phyloP scores from a whole-genome alignment of 768 basidiomycete species.

The Xerocomellus chrysenteron region DNA sequence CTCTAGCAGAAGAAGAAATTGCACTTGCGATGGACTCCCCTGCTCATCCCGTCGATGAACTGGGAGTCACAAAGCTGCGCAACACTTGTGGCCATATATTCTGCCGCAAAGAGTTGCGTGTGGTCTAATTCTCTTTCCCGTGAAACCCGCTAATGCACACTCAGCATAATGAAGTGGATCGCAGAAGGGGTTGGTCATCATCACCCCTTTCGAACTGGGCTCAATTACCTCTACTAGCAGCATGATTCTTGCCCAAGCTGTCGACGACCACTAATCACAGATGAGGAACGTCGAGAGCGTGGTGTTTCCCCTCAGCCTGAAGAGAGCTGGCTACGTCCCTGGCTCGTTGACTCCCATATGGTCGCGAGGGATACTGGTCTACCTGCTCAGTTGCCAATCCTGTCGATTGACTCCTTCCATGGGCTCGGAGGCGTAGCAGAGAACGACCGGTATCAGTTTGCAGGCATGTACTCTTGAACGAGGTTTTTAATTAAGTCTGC shows the following conservation, averaged over 20 bases:
- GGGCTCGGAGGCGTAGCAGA: constrained; percentile 11
- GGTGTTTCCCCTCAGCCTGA: not conserved
- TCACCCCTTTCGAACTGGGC: not conserved
- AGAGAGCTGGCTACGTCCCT: constrained; percentile 23
- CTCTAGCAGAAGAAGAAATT: constrained; percentile 73
- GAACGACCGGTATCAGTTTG: constrained; percentile 35
- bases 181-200: constrained; percentile 47
- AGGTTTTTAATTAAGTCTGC: constrained; percentile 12
- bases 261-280: constrained; percentile 45
- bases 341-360: constrained; percentile 20
- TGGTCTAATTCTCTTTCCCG: constrained; percentile 5
- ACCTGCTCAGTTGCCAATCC: constrained; percentile 17
- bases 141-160: constrained; percentile 15
- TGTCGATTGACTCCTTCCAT: constrained; percentile 15
- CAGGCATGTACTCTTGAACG: constrained; percentile 59
- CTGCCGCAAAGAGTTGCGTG: constrained; percentile 73
- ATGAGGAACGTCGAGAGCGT: constrained; percentile 15
- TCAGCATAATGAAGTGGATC: constrained; percentile 66
- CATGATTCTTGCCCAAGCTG: constrained; percentile 68
- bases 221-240: constrained; percentile 33
- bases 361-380: constrained; percentile 14
- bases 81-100: constrained; percentile 67
- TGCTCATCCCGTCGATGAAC: constrained; percentile 63
- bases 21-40: constrained; percentile 78
- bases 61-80: constrained; percentile 66